Percentiles rank a stretch among this genome's conserved stretches.
phyloP scores from a whole-genome alignment of 441 rosid species.

The Oxalis stricta region DNA sequence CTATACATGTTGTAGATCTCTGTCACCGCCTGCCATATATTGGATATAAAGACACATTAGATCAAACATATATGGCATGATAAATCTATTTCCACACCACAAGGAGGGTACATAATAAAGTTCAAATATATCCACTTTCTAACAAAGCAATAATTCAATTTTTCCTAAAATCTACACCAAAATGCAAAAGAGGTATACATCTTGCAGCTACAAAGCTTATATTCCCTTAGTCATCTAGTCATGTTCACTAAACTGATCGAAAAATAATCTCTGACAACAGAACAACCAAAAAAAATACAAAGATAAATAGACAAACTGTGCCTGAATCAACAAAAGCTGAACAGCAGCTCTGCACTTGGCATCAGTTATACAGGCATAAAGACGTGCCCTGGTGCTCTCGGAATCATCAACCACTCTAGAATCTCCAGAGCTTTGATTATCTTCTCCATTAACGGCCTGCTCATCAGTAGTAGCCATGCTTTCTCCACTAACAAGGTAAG shows the following conservation, averaged over 20 bases:
- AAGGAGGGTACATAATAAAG: too few species aligned
- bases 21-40: conserved; percentile 79
- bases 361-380: conserved; percentile 65
- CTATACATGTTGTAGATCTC: conserved; percentile 93
- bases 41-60: too few species aligned
- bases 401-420: conserved; percentile 32
- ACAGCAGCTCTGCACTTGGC: conserved; percentile 98
- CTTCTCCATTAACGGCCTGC: conserved; percentile 19
- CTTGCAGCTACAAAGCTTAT: too few species aligned
- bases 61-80: too few species aligned
- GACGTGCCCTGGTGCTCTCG: conserved; percentile 38
- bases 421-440: conserved; percentile 28
- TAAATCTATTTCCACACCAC: too few species aligned
- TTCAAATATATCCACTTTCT: too few species aligned
- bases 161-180: too few species aligned
- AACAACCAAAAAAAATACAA: conserved; percentile 1
- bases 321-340: conserved; percentile 97
- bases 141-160: too few species aligned
- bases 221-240: too few species aligned
- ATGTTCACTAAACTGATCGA: not conserved
- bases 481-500: conserved; percentile 50
- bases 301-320: conserved; percentile 11
- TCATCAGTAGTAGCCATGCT: conserved; percentile 19
- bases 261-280: not conserved
- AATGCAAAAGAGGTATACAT: too few species aligned